These are phyloP conservation scores for Candida sojae DNA, from an alignment of 1,139 yeast genomes.

Conservation along the genomic window DNA sequence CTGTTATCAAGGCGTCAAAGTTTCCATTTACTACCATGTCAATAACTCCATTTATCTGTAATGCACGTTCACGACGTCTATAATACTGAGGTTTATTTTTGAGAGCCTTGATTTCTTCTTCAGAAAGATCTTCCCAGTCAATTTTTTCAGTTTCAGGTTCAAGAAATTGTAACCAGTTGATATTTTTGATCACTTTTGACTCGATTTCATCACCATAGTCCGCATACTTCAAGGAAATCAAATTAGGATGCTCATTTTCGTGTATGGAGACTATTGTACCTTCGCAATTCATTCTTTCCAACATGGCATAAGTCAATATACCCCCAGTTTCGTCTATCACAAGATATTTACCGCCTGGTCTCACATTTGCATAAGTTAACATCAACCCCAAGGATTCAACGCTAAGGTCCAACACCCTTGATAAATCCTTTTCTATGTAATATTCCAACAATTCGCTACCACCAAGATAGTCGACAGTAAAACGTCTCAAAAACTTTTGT, in stretches of 20 bases:
- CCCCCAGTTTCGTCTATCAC: conserved; percentile 94
- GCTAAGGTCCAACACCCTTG: conserved; percentile 77
- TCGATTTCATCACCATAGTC: conserved; percentile 56
- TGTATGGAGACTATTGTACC: conserved; percentile 80
- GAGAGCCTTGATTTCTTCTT: conserved; percentile 55
- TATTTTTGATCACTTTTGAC: conserved; percentile 57
- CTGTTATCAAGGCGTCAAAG: conserved; percentile 79
- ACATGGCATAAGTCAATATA: conserved; percentile 72
- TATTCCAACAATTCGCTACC: conserved; percentile 73
- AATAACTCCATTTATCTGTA: conserved; percentile 55
- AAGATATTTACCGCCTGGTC: conserved; percentile 86
- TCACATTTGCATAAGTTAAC: conserved; percentile 75
- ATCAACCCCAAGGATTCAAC: conserved; percentile 79
- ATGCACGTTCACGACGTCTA: conserved; percentile 62
- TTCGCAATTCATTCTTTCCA: conserved; percentile 86
- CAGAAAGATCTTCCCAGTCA: conserved; percentile 49
- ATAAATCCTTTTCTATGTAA: conserved; percentile 71
- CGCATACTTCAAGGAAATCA: conserved; percentile 68
- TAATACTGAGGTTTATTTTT: conserved; percentile 69
- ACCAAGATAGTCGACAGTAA: conserved; percentile 80
- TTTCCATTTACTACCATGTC: conserved; percentile 49
- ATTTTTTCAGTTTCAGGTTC: conserved; percentile 71
- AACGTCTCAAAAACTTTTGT: conserved; percentile 83
- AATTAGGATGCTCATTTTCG: conserved; percentile 90
- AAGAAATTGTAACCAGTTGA: conserved; percentile 77